Conservation (phyloP, 768 basidiomycete species). For the Auricularia sp. region DNA sequence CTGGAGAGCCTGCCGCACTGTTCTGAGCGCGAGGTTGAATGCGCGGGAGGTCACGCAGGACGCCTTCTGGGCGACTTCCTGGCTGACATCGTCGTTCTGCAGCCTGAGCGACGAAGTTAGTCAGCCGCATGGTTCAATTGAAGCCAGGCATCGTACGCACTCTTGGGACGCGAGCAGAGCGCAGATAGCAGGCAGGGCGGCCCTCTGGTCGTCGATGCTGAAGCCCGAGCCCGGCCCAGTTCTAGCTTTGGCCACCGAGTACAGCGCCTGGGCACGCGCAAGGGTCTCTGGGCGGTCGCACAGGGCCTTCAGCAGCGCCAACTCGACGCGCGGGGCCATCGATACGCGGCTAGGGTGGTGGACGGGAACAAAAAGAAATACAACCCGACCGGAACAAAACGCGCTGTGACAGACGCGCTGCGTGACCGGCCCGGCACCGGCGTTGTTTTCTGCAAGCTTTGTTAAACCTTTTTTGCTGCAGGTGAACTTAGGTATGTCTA, state of each 20-base stretch:
- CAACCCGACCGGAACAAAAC: background rate
- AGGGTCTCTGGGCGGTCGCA: constrained; percentile 27
- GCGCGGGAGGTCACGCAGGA: background rate
- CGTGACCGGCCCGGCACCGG: too few relatives aligned
- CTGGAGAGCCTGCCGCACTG: background rate
- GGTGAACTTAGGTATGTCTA: too few relatives aligned
- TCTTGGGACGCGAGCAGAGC: constrained; percentile 39
- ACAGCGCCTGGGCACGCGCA: constrained; percentile 21
- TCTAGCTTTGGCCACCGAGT: constrained; percentile 28
- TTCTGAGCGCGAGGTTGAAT: background rate
- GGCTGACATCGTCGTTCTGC: background rate
- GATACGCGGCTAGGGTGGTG: background rate
- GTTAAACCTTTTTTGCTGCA: too few relatives aligned
- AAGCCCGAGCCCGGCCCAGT: constrained; percentile 40
- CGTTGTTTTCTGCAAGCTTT: too few relatives aligned
- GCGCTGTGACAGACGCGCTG: too few relatives aligned
- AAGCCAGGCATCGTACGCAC: constrained; percentile 16
- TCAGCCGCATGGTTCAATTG: background rate
- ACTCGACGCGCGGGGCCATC: constrained; percentile 20
- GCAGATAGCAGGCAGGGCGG: constrained; percentile 40
- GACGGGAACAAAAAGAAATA: background rate
- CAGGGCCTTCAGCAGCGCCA: constrained; percentile 14
- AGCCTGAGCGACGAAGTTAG: background rate
- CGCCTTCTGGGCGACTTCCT: background rate
- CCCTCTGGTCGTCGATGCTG: constrained; percentile 24